Evolutionary conservation across 2,329 filamentous ascomycete genomes (phyloP), one percentile per base, ranked within the genome.

Genomic region (Elsinoe ampelina): DNA sequence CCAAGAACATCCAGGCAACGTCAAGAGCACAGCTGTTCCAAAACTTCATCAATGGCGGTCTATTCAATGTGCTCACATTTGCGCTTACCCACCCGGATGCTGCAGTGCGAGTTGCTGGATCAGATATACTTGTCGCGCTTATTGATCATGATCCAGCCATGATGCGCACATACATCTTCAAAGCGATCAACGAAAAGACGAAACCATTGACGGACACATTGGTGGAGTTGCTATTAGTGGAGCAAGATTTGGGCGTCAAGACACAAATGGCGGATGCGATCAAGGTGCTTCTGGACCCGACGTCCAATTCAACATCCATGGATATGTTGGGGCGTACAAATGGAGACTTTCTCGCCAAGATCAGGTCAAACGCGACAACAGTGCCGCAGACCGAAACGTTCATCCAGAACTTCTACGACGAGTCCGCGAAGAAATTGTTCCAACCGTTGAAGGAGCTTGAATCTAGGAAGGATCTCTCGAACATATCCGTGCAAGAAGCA

Each of bases 141-240:
- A 93, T 98, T 64, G 93, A 98, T 65, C 91, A 97, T 67, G 93
- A 98, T 65, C 87, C 92, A 2, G 82, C 90, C 64, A 90, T 96
- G 86, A 92, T 98, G 68, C 86, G 93, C 50, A 84, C 86, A 63
- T 95, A 92, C 56, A 91, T 97, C 64, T 92, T 95, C 70, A 89
- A 90, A 60, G 89, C 95, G 62, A 86, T 96, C 60, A 85, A 86
- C 62, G 90, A 96, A 62, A 91, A 91, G 67, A 84, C 88, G 63
- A 83, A 85, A 1, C 89, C 89, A 3, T 73, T 98, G 55, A 96
- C 90, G 1, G 93, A 97, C 68, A 95, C 89, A 0, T 75, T 98
- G 39, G 95, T 97, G 58, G 92, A 96, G 64, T 78, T 98, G 41
- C 80, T 98, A 1, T 79, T 97, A 47, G 84, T 93, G 1, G 93